Evolutionary conservation across 176 grass and related monocot genomes (phyloP).

Genomic region (Thinopyrum elongatum): DNA sequence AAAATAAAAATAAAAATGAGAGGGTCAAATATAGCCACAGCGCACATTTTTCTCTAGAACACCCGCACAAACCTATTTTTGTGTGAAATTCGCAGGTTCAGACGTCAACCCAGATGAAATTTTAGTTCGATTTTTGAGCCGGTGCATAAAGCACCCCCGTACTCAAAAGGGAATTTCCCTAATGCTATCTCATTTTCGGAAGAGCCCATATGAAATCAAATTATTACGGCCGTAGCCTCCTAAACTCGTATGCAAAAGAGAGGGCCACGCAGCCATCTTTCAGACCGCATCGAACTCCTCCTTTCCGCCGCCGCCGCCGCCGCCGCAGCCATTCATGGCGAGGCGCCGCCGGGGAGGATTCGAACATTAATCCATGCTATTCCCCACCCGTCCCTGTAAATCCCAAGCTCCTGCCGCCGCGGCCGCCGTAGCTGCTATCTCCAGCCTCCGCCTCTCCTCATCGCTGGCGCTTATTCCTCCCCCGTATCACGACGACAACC

Average conservation of each 20-base stretch:
- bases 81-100: background rate
- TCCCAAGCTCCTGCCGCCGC: constrained; percentile 36
- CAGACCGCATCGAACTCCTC: constrained; percentile 29
- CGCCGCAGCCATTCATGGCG: constrained; percentile 42
- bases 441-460: constrained; percentile 22
- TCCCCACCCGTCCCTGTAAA: constrained; percentile 36
- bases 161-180: background rate
- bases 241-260: constrained; percentile 1
- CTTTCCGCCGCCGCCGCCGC: constrained; percentile 15
- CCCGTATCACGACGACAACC: background rate
- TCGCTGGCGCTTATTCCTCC: constrained; percentile 14
- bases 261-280: constrained; percentile 17
- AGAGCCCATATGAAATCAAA: background rate
- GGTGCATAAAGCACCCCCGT: background rate
- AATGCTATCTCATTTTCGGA: background rate
- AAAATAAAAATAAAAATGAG: too few relatives aligned
- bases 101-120: background rate
- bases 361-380: constrained; percentile 45
- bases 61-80: background rate
- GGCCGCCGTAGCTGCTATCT: constrained; percentile 31
- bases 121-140: too few relatives aligned
- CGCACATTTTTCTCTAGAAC: background rate
- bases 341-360: constrained; percentile 27
- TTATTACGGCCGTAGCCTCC: background rate
- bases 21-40: too few relatives aligned